Evolutionary conservation across 306 rosid genomes (phyloP), one percentile per base, ranked within the genome.

Genomic region (Cicer cuneatum): DNA sequence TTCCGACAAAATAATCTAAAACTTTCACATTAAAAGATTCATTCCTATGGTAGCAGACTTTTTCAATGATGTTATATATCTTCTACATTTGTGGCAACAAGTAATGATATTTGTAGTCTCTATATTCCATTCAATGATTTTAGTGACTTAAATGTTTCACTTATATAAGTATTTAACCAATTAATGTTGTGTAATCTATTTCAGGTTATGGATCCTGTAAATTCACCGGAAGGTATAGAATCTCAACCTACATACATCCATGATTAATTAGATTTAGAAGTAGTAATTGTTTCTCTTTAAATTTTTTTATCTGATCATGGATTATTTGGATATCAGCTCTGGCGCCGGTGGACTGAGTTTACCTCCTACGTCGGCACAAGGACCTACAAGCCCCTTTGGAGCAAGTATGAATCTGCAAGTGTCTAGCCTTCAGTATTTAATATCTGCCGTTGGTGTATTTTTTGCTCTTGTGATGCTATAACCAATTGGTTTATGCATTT

Each of bases 181-280:
- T 48, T 69, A 43, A 59, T 68, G 53, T 19, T 69, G 43, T 66
- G 61, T 51, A 48, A 45, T 62, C 21, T 35, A 21, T 84, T 86
- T 87, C 93, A 94, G 99, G 99, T 85, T 40, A 82, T 86, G 93
- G 96, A 45, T 80, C 93, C 67, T 94, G 99, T 81, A 79, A n/a
- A 81, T 94, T 69, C 72, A 0, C 95, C 0, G 96, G 99, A 86
- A 90, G 98, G 99, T 94, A 80, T 72, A 83, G 80, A 72, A 76
- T 76, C 73, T 61, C 47, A 66, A 58, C 54, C 75, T 38, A 11
- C 37, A 12, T 51, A 54, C 41, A 67, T 72, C 56, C 19, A 45
- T n/a, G 38, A 35, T 74, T 77, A 8, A 24, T 46, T 37, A 65
- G 39, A 58, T 76, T 42, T 12, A 18, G 3, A 40, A 40, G 2